Base-by-base conservation (phyloP, 768 basidiomycete genomes). In the Podaxis sp. region DNA sequence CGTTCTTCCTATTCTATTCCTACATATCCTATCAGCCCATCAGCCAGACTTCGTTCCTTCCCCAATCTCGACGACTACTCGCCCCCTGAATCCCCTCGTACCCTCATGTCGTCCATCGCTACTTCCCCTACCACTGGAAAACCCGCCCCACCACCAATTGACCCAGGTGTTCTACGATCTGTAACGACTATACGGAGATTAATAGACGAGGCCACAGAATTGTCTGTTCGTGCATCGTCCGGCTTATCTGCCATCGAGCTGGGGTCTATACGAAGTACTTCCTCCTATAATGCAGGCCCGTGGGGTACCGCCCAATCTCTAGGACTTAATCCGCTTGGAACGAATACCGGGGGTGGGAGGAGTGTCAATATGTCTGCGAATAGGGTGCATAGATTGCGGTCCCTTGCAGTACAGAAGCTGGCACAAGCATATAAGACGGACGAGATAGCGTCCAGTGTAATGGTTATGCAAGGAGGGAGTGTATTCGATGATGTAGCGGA, bases 381-480 rank as follows among this genome's bases (percentile, higher is more conserved):
- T 79, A 83, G 93, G 36, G 81, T 93, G 44, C 91, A 95, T 69
- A 79, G 91, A 54, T 73, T 95, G 47, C 77, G 93, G 36, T 88
- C 84, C 0, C 79, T 94, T 28, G 93, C 93, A 0, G 91, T 95
- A 18, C 89, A 93, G 72, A 93, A 92, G 70, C 77, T 95, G 42
- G 91, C 93, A 0, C 83, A 87, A 23, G 93, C 93, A 4, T 95
- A 95, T 68, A 86, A 87, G 69, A 81, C 85, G 10, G 93, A 95
- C 69, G 93, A 95, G 71, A 91, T 95, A 67, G 93, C 93, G 1
- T 90, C 91, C 0, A 93, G 90, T 68, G 93, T 95, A 27, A 91
- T 95, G 88, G 86, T 95, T 35, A 95, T 95, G 93, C 93, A 95
- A 69, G 92, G 92, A 38, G 92, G 93, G 4, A 93, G 88, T 63